Conservation (phyloP, 179 eudicot genomes). For the Beta lomatogona region DNA sequence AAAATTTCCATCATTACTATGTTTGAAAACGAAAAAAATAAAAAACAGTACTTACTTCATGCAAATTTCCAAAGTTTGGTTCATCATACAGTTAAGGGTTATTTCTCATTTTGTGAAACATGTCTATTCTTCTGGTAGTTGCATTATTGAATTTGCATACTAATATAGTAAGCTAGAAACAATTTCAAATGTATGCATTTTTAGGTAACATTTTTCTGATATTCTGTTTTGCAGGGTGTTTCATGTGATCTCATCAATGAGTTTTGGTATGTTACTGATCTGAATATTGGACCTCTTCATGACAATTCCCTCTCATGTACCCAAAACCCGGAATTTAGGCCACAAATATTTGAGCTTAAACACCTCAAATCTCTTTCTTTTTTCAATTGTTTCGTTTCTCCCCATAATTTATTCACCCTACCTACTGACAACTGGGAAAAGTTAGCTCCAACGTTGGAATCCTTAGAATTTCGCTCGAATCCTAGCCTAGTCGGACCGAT, state of each 20-base stretch:
- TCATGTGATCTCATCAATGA: conserved; percentile 86
- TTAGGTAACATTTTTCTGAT: conserved; percentile 16
- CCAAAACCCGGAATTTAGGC: conserved; percentile 49
- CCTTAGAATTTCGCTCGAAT: conserved; percentile 76
- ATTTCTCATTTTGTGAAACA: conserved; percentile 24
- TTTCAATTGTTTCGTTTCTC: conserved; percentile 59
- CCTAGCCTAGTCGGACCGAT: conserved; percentile 59
- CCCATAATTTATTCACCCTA: conserved; percentile 39
- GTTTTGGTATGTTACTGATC: conserved; percentile 75
- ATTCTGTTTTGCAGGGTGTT: conserved; percentile 69
- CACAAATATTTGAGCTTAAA: conserved; percentile 55
- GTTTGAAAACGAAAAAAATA: neutral
- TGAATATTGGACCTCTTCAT: conserved; percentile 71
- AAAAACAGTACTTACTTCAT: conserved; percentile 19
- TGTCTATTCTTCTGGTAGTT: conserved; percentile 27
- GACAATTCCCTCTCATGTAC: conserved; percentile 78
- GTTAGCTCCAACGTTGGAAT: conserved; percentile 49
- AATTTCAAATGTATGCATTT: conserved; percentile 15
- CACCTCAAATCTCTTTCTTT: conserved; percentile 75
- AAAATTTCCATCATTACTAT: conserved; percentile 21
- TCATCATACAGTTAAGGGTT: conserved; percentile 9
- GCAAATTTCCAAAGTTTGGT: conserved; percentile 21
- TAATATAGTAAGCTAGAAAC: conserved; percentile 17
- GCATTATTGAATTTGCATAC: conserved; percentile 19
- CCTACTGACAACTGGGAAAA: conserved; percentile 57